Evolutionary conservation across 495 filamentous ascomycete genomes (phyloP), one percentile per base, ranked within the genome.

Genomic region (Penicillium nucicola): DNA sequence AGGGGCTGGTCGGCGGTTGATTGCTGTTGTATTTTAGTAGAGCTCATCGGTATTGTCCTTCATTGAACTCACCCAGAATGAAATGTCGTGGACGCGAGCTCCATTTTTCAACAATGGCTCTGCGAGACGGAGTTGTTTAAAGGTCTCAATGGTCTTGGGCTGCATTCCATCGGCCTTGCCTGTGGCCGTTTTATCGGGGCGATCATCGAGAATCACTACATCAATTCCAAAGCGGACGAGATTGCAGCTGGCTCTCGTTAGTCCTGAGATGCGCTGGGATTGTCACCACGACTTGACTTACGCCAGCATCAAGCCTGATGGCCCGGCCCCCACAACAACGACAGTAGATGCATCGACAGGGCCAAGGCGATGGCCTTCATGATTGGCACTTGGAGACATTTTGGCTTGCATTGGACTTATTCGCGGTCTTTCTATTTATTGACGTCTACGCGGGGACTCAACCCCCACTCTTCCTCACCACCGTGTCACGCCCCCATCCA

Each of bases 161-260:
- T 90, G 86, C 47, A 92, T 81, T 31, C 88, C 88, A 69, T 92
- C 88, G 23, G 87, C 87, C 25, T 85, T 84, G 10, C 87, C 87
- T 1, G 87, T 89, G 12, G 80, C 75, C 0, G 86, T 89, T 37
- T 79, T 82, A 57, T 83, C 80, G 5, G 80, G 68, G 20, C 85
- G 78, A 61, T 89, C 86, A 64, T 91, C 87, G 52, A 90, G 82
- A 55, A 88, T 77, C 52, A 82, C 79, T 30, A 84, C 80, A 45
- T 76, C 80, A 61, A 88, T 87, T 6, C 87, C 86, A 57, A 77
- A 85, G 7, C 86, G 83, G 44, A 75, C 77, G 15, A 89, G 72
- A 52, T 87, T 84, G 34, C 79, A 82, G 30, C 81, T 83, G 45
- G 32, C 36, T 17, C 35, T 11, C 1, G 48, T 48, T 6, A 57